Conservation (phyloP, 345 rosid genomes). For the Alliaria petiolata region DNA sequence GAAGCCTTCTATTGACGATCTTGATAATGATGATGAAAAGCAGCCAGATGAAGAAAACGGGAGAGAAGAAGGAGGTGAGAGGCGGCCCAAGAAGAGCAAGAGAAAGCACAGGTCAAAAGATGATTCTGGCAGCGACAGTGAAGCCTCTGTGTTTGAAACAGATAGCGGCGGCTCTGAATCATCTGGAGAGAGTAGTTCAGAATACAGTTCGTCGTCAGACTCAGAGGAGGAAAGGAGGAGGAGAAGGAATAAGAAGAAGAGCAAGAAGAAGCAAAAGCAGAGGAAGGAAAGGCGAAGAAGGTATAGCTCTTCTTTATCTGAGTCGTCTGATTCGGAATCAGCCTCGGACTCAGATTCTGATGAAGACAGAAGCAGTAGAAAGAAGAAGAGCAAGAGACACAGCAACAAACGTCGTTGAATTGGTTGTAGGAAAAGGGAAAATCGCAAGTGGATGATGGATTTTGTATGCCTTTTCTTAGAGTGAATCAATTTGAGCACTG, state of each 20-base stretch:
- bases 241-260: constrained; percentile 64
- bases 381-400: constrained; percentile 62
- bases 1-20: constrained; percentile 44
- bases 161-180: constrained; percentile 63
- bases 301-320: constrained; percentile 74
- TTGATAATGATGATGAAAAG: constrained; percentile 34
- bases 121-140: constrained; percentile 69
- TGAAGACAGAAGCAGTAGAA: constrained; percentile 55
- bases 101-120: constrained; percentile 71
- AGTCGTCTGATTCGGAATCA: constrained; percentile 67
- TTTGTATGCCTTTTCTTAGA: background rate
- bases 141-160: constrained; percentile 87
- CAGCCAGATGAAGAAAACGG: constrained; percentile 11
- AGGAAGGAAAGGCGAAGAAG: constrained; percentile 48
- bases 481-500: constrained; percentile 10
- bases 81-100: constrained; percentile 70
- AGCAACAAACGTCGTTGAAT: constrained; percentile 47
- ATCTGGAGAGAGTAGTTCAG: constrained; percentile 65
- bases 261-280: constrained; percentile 56
- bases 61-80: constrained; percentile 38
- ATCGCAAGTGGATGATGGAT: background rate
- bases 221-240: constrained; percentile 74
- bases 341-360: constrained; percentile 75
- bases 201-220: constrained; percentile 61
- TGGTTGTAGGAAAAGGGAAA: background rate